Conservation (phyloP, 2,329 filamentous ascomycete species). For the Blastomyces silverae region DNA sequence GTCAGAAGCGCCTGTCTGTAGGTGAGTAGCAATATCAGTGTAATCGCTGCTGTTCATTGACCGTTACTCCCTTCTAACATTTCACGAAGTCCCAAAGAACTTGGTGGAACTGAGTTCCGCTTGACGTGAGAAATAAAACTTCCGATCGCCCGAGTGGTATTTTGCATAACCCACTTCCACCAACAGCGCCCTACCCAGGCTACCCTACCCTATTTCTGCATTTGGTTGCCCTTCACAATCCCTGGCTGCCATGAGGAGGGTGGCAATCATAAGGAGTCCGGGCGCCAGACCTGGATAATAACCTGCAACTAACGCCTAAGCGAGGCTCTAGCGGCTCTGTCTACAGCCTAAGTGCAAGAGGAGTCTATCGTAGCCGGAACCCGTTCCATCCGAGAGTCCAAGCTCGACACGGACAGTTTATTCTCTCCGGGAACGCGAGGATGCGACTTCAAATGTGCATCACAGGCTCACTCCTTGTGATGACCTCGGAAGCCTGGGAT, state of each 20-base stretch:
- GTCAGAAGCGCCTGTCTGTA: background rate
- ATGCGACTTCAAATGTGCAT: too few relatives aligned
- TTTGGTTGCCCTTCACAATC: background rate
- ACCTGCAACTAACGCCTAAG: background rate
- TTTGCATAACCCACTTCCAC: background rate
- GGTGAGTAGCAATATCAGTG: background rate
- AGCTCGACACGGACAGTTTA: too few relatives aligned
- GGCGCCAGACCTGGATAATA: background rate
- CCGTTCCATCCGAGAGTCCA: background rate
- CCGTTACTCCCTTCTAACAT: background rate
- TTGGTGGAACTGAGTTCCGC: background rate
- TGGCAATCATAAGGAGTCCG: background rate
- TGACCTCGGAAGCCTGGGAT: background rate
- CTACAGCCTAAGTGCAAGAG: too few relatives aligned
- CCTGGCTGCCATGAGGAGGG: background rate
- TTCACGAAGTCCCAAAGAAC: background rate
- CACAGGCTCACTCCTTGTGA: too few relatives aligned
- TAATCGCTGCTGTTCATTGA: background rate
- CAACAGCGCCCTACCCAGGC: too few relatives aligned
- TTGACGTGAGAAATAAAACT: background rate
- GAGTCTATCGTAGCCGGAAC: background rate
- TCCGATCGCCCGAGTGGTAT: background rate
- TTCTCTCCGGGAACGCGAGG: too few relatives aligned
- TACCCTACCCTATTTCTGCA: background rate
- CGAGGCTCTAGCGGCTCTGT: background rate